These are phyloP conservation scores for Graphilbum ipis-grandicollis DNA, from an alignment of 2,329 filamentous ascomycete species.

Conservation along the genomic window DNA sequence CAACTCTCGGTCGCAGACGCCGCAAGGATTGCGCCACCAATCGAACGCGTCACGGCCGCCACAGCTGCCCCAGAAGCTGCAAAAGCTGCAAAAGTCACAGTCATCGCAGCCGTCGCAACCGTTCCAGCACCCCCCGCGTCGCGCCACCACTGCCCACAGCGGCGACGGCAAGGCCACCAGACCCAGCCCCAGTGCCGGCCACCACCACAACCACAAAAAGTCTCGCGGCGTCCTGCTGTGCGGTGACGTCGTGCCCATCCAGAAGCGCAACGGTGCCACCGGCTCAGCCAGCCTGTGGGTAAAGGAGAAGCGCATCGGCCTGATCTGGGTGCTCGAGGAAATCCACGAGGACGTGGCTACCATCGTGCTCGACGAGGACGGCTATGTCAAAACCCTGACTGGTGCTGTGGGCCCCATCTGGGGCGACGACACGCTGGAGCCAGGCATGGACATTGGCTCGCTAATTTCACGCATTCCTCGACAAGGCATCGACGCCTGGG, in stretches of 20 bases:
- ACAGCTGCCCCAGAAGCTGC: not conserved
- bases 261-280: constrained; percentile 81
- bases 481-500: constrained; percentile 51
- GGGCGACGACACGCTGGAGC: constrained; percentile 49
- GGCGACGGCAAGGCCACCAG: constrained; percentile 37
- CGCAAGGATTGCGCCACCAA: constrained; percentile 11
- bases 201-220: constrained; percentile 54
- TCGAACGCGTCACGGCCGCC: not conserved
- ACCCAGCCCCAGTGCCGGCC: constrained; percentile 19
- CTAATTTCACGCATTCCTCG: constrained; percentile 72
- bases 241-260: constrained; percentile 94
- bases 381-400: constrained; percentile 48
- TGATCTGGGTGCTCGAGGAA: constrained; percentile 97
- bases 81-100: not conserved
- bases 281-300: constrained; percentile 96
- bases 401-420: constrained; percentile 80
- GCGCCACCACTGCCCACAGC: constrained; percentile 44
- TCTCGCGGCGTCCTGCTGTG: constrained; percentile 72
- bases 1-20: constrained; percentile 35
- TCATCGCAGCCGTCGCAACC: constrained; percentile 15
- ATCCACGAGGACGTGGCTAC: constrained; percentile 86
- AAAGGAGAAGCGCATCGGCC: constrained; percentile 82
- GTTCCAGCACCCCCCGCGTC: no score
- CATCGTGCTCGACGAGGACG: constrained; percentile 61
- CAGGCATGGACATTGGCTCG: constrained; percentile 57